These are phyloP conservation scores for Penicillium sp. DNA, from an alignment of 2,329 filamentous ascomycete genomes.

Conservation along the genomic window DNA sequence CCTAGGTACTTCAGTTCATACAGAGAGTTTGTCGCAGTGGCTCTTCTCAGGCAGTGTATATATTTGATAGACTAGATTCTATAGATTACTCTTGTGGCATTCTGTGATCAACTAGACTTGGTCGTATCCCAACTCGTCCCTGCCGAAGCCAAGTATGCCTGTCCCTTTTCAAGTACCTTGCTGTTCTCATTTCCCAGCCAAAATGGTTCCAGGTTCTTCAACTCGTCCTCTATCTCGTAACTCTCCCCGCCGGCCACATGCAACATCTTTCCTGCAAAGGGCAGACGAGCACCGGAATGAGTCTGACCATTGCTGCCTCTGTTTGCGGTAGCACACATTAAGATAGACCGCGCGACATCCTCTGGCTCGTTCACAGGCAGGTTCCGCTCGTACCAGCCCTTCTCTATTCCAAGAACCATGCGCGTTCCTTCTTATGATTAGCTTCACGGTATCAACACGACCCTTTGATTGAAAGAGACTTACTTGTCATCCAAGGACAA, in stretches of 20 bases:
- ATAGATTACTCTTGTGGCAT: not conserved
- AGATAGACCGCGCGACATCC: conserved; percentile 31
- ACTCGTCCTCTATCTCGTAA: conserved; percentile 34
- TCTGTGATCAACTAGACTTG: conserved; percentile 1
- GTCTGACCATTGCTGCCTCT: conserved; percentile 13
- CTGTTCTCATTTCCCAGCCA: conserved; percentile 46
- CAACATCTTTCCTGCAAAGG: conserved; percentile 33
- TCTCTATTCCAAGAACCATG: conserved; percentile 24
- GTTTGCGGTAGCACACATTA: conserved; percentile 32
- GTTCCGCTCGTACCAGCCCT: conserved; percentile 30
- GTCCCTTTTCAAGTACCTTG: conserved; percentile 14
- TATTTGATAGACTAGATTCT: too few relatives aligned
- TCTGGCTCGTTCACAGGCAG: conserved; percentile 33
- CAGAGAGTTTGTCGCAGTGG: too few relatives aligned
- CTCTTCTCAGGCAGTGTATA: too few relatives aligned
- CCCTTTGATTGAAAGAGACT: not conserved
- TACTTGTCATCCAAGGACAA: conserved; percentile 26
- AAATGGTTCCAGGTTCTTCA: conserved; percentile 28
- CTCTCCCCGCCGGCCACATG: conserved; percentile 33
- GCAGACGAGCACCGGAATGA: conserved; percentile 25
- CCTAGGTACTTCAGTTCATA: too few relatives aligned
- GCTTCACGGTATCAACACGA: not conserved
- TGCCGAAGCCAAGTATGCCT: conserved; percentile 20
- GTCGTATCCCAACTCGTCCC: conserved; percentile 21
- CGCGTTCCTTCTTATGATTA: conserved; percentile 22